phyloP scores from a whole-genome alignment of 192 early-diverging fungal species.

The Podila horticola region DNA sequence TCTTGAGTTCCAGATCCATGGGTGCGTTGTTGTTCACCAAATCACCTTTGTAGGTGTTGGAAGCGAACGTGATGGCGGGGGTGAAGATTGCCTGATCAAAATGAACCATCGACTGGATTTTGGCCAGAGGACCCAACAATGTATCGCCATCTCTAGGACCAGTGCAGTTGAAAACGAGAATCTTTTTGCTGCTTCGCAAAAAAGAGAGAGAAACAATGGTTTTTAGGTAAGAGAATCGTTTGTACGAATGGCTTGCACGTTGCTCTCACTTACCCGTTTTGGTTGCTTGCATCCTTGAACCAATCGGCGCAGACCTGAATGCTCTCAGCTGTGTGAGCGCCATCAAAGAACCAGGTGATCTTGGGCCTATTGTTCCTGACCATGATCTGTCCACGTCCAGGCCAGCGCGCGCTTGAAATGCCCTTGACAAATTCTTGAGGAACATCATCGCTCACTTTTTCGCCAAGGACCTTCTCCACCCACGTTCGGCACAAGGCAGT shows the following conservation, averaged over 20 bases:
- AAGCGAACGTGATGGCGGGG: conserved; percentile 70
- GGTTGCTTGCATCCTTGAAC: conserved; percentile 53
- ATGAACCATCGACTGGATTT: conserved; percentile 47
- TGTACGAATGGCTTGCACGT: neutral
- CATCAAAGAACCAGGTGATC: conserved; percentile 87
- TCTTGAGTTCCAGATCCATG: conserved; percentile 64
- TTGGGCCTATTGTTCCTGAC: conserved; percentile 53
- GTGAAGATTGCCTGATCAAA: conserved; percentile 84
- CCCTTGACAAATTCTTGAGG: conserved; percentile 71
- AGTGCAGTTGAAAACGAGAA: conserved; percentile 92
- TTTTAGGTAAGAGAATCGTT: neutral
- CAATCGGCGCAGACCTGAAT: conserved; percentile 68
- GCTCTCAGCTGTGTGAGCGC: conserved; percentile 95
- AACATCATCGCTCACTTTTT: conserved; percentile 42
- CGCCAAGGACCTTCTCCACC: conserved; percentile 54
- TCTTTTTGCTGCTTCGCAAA: conserved; percentile 33
- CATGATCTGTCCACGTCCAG: conserved; percentile 89
- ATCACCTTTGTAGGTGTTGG: conserved; percentile 61
- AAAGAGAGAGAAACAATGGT: neutral
- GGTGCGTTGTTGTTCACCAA: conserved; percentile 76
- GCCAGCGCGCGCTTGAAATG: conserved; percentile 77
- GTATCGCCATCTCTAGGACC: conserved; percentile 71
- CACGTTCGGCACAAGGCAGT: conserved; percentile 76
- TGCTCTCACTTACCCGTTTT: conserved; percentile 8
- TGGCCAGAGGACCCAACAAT: conserved; percentile 75